Evolutionary conservation across 2,329 filamentous ascomycete genomes (phyloP), one percentile per base, ranked within the genome.

Genomic region (Venturia effusa): DNA sequence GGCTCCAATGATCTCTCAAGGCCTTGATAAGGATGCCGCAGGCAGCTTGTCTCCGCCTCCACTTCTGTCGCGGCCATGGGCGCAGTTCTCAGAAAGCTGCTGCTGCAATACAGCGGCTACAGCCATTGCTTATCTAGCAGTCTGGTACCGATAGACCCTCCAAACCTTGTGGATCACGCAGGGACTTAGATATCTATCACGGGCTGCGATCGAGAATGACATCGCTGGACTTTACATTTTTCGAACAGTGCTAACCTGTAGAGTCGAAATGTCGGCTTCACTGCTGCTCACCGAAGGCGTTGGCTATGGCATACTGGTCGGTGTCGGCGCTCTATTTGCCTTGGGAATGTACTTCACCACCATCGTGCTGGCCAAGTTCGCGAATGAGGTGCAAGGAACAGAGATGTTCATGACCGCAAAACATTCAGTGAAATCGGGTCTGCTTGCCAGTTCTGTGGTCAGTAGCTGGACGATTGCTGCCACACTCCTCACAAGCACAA

Each of bases 391-490:
- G 4, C 74, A 75, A 40, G 73, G 74, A 59, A 74, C 76, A 4
- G 79, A 81, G 66, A 76, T 79, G 66, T 80, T 80, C 74, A 79
- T 77, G 68, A 80, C 78, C 1, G 78, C 78, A 0, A 78, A 75
- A 4, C 71, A 76, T 39, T 74, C 70, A 45, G 74, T 79, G 40
- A 77, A 77, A 61, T 75, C 79, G 0, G 78, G 78, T 8, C 73
- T 81, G 7, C 78, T 80, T 61, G 76, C 77, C 4, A 75, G 74
- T 8, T 78, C 77, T 4, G 77, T 81, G 61, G 78, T 81, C 19
- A 78, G 74, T 6, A 77, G 78, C 1, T 81, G 79, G 79, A 81
- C 78, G 3, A 80, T 77, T 77, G 75, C 75, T 32, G 76, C 79
- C 6, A 81, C 79, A 5, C 62, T 74, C 11, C 19, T 59, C 13